Evolutionary conservation across 345 rosid species (phyloP), one percentile per base, ranked within the genome.

Genomic region (Anacardium occidentale): DNA sequence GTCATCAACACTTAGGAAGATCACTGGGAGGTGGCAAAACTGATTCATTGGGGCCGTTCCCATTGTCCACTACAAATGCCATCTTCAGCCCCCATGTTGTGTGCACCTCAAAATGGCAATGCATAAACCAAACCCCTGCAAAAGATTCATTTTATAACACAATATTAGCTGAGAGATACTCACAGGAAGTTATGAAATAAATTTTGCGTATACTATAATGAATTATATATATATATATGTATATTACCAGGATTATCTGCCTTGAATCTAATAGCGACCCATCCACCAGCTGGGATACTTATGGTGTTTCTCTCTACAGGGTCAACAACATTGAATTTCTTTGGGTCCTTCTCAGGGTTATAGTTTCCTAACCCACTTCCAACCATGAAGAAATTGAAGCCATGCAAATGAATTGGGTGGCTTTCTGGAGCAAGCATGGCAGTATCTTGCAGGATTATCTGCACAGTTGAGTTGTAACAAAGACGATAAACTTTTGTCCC

Each of bases 41-140:
- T 52, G 98, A 83, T 66, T 89, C 80, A 50, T 82, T 77, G 15
- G 90, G 98, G 42, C 92, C 89, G 71, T 87, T 80, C 2, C 98
- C 98, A 25, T 92, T 85, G 69, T 94, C 98, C 60, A 94, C 98
- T 34, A 92, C 79, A 69, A 94, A 90, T 5, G 97, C 97, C 98
- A 94, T 94, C 85, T 94, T 94, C 1, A 92, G 85, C 29, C 98
- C 98, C 98, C 98, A 94, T 13, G 91, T 87, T 26, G 98, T 94
- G 80, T 94, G 98, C 55, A 94, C 84, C 72, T 92, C 98, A 72
- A 94, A 82, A 83, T 92, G 98, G 70, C 97, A 94, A 82, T 94
- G 97, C 95, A 94, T 78, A 76, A 94, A 94, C 97, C 97, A 92
- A 22, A 91, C 91, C 47, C 95, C 95, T 89, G 68, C 64, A 70